Evolutionary conservation across 2,329 filamentous ascomycete genomes (phyloP), one percentile per base, ranked within the genome.

Genomic region (Verticillium nonalfalfae): DNA sequence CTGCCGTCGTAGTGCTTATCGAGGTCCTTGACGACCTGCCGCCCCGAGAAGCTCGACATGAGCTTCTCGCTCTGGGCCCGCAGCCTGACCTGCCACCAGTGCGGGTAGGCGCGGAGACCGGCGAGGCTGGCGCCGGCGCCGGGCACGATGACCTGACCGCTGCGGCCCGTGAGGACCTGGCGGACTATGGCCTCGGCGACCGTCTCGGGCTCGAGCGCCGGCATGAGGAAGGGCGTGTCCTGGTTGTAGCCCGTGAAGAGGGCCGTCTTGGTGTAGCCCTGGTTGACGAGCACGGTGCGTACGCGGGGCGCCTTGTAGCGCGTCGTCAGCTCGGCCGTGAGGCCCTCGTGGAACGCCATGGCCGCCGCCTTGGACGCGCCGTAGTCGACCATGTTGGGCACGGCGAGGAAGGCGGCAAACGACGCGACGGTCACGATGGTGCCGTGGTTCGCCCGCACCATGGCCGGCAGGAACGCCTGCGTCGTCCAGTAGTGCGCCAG

Each of bases 381-480:
- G 74, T 92, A 92, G 74, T 91, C 88, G 40, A 87, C 61, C 79
- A 90, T 83, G 66, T 81, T 81, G 3, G 88, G 84, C 0, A 85
- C 81, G 1, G 82, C 77, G 7, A 85, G 66, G 74, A 84, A 90
- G 13, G 83, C 81, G 0, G 88, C 87, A 57, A 85, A 78, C 1
- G 83, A 87, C 14, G 89, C 85, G 26, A 92, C 81, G 0, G 87
- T 91, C 26, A 91, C 87, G 50, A 92, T 72, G 80, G 90, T 90
- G 63, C 90, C 89, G 74, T 92, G 89, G 74, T 91, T 86, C 13
- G 70, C 70, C 7, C 74, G 70, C 59, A 88, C 73, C 81, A 93
- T 89, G 65, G 75, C 71, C 0, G 89, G 89, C 1, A 93, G 76
- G 73, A 91, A 91, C 61, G 87, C 82, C 69, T 85, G 83, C 7